These are phyloP conservation scores for Arthrobotrys entomopaga DNA, from an alignment of 2,329 filamentous ascomycete species.

Conservation along the genomic window DNA sequence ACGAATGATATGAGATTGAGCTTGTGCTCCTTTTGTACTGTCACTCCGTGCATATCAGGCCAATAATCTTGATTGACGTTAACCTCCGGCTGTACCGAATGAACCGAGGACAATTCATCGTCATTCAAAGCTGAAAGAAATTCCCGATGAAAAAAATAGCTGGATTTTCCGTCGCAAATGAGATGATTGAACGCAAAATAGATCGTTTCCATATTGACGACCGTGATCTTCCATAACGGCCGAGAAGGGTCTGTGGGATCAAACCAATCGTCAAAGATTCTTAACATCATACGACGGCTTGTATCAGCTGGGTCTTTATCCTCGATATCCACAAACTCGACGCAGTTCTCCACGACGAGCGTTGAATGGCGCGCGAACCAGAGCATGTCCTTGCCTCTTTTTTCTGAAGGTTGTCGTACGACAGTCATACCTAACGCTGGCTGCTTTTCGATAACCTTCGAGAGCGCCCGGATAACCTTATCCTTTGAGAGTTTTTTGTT, in stretches of 20 bases:
- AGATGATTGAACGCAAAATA: constrained; percentile 33
- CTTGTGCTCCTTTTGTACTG: neutral
- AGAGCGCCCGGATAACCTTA: constrained; percentile 6
- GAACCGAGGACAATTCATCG: neutral
- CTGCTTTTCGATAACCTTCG: constrained; percentile 16
- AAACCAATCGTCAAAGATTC: constrained; percentile 22
- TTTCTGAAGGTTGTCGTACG: constrained; percentile 14
- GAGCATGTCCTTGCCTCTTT: constrained; percentile 16
- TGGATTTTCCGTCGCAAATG: constrained; percentile 25
- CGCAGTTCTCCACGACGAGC: constrained; percentile 8
- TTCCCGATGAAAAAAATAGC: constrained; percentile 20
- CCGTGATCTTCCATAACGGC: constrained; percentile 19
- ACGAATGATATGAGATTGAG: constrained; percentile 1
- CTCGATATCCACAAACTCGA: constrained; percentile 9
- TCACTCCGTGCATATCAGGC: neutral
- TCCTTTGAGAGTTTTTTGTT: constrained; percentile 1
- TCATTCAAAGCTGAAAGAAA: constrained; percentile 22
- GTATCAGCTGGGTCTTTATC: constrained; percentile 1
- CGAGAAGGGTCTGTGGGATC: constrained; percentile 13
- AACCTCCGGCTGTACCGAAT: neutral
- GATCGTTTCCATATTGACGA: constrained; percentile 17
- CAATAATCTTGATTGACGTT: neutral
- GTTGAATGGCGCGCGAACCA: constrained; percentile 16
- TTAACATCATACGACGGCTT: constrained; percentile 4
- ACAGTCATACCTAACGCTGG: constrained; percentile 11